Percentiles rank a stretch among this genome's conserved stretches.
These are phyloP conservation scores for Debaryomyces hansenii DNA, from an alignment of 805 yeast genomes.

Conservation along the genomic window DNA sequence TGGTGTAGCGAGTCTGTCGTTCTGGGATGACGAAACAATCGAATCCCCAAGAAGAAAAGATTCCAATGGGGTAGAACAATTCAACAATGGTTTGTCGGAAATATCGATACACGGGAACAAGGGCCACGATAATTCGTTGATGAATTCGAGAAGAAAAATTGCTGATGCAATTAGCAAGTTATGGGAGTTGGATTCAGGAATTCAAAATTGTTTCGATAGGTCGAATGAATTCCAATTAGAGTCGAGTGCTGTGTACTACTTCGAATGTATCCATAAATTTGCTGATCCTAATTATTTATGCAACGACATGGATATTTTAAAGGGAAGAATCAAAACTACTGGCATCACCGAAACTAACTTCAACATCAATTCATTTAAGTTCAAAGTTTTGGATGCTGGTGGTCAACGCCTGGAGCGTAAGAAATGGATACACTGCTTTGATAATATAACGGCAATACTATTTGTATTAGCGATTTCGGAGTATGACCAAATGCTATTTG, in stretches of 20 bases:
- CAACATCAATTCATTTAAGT: slow-evolving; percentile 58
- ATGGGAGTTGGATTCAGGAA: slow-evolving; percentile 74
- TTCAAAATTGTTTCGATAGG: slow-evolving; percentile 54
- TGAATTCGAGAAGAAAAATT: slow-evolving; percentile 45
- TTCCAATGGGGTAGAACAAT: slow-evolving; percentile 8
- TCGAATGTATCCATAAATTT: slow-evolving; percentile 68
- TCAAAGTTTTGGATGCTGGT: slow-evolving; percentile 91
- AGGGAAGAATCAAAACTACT: slow-evolving; percentile 91
- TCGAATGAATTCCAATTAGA: slow-evolving; percentile 84
- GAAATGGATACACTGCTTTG: slow-evolving; percentile 95
- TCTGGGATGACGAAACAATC: slow-evolving; percentile 17
- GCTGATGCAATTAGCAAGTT: slow-evolving; percentile 68
- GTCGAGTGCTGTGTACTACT: slow-evolving; percentile 78
- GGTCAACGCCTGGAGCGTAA: slow-evolving; percentile 91
- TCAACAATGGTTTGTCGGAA: slow-evolving; percentile 10
- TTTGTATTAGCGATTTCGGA: slow-evolving; percentile 90
- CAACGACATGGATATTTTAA: slow-evolving; percentile 78
- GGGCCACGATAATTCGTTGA: neutral
- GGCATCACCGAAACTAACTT: slow-evolving; percentile 90
- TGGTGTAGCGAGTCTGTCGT: slow-evolving; percentile 35
- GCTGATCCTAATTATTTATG: slow-evolving; percentile 67
- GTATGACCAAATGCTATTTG: slow-evolving; percentile 88
- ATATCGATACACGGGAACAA: slow-evolving; percentile 6
- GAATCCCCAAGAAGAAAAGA: neutral
- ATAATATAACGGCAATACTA: slow-evolving; percentile 81